Conservation (phyloP, 2,329 filamentous ascomycete genomes). For the Paraphoma sp. region DNA sequence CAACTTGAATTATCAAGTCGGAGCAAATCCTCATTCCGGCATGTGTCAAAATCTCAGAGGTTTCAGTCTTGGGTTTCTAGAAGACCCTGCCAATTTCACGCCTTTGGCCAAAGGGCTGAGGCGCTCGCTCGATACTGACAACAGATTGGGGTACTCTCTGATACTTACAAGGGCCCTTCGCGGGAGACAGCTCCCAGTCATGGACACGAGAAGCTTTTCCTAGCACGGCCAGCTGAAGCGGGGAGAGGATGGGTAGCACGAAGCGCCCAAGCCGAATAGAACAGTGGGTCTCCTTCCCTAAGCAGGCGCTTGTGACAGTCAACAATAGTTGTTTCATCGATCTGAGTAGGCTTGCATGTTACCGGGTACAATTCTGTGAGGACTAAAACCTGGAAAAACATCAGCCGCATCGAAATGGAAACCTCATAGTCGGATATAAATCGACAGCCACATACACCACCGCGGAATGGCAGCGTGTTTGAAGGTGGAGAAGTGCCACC, state of each 20-base stretch:
- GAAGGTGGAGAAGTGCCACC: no score
- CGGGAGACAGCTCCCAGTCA: constrained; percentile 12
- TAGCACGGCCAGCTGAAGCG: constrained; percentile 19
- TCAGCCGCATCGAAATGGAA: no score
- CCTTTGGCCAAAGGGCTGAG: constrained; percentile 23
- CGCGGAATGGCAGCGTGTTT: no score
- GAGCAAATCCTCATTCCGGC: constrained; percentile 11
- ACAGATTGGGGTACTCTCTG: constrained; percentile 19
- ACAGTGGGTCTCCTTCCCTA: background rate
- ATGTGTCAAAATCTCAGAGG: constrained; percentile 30
- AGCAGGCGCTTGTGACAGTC: background rate
- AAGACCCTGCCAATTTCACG: constrained; percentile 24
- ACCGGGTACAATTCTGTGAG: background rate
- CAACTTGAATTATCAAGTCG: background rate
- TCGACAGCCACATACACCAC: no score
- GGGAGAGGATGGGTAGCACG: background rate
- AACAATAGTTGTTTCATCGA: background rate
- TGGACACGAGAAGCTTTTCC: constrained; percentile 9
- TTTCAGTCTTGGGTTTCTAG: constrained; percentile 42
- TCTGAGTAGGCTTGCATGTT: background rate
- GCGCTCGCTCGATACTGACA: constrained; percentile 27
- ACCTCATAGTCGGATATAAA: no score
- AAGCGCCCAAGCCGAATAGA: background rate
- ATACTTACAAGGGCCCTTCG: constrained; percentile 18
- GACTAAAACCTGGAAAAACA: no score